Base-by-base conservation (phyloP, 2,329 filamentous ascomycete genomes). In the Stemphylium lycopersici region DNA sequence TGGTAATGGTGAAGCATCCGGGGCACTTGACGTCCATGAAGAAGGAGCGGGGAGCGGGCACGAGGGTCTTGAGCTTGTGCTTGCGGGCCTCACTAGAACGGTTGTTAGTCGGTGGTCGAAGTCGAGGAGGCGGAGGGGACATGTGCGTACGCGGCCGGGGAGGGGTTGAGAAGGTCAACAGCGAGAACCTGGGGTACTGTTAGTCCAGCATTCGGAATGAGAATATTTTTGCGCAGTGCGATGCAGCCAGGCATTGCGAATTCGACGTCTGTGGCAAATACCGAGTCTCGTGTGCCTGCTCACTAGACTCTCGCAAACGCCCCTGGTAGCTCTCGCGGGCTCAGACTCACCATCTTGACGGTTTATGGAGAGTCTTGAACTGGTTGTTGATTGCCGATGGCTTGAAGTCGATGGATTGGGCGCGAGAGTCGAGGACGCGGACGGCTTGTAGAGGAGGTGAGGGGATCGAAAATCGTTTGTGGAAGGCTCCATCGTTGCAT, bases 21-120 rank as follows among this genome's bases (percentile, higher is more conserved):
- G 95, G 95, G 90, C 95, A 99, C 90, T 99, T 99, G 86, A 99
- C 95, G 80, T 99, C 95, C 95, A 99, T 99, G 91, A 99, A 99
- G 90, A 98, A 99, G 71, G 93, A 98, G 81, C 95, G 91, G 76
- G 95, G 95, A 69, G 87, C 89, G 76, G 95, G 95, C 79, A 99
- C 95, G 76, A 99, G 90, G 71, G 87, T 92, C 92, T 99, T 99
- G 81, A 99, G 91, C 91, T 99, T 99, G 91, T 99, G 95, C 90
- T 98, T 98, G 86, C 92, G 91, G 78, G 92, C 92, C 90, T 99
- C 95, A 81, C 71, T 74, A 56, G 41, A 45, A 60, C 39, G 49
- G 41, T 41, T 58, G 66, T 74, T 70, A 74, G 72, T 63, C 61
- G 54, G 36, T 45, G 40, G 45, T 51, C 56, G 51, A 47, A 41